A percentile compares a stretch with the other conserved stretches of the same genome.
Conservation (phyloP, 768 basidiomycete species). For the Agrocybe chaxingu region DNA sequence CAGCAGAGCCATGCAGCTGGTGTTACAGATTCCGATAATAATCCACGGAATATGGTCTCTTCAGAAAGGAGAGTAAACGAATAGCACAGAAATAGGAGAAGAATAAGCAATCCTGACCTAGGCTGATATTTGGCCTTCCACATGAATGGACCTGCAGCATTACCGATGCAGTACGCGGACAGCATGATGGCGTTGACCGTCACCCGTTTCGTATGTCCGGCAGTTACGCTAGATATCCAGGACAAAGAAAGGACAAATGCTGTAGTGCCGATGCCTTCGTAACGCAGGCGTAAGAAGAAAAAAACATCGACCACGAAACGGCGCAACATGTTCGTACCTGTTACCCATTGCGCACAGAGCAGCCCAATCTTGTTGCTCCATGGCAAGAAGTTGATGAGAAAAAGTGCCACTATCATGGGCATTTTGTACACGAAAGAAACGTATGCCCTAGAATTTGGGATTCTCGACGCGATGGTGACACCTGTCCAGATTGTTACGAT, state of each 20-base stretch:
- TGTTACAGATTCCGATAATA: constrained; percentile 66
- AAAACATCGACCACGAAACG: too few relatives aligned
- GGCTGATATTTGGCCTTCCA: constrained; percentile 70
- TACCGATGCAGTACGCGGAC: constrained; percentile 62
- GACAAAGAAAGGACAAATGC: constrained; percentile 59
- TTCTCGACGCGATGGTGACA: constrained; percentile 52
- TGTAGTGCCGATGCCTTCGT: constrained; percentile 44
- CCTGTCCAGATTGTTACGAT: constrained; percentile 71
- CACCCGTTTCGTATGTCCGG: constrained; percentile 71
- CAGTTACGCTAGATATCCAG: constrained; percentile 64
- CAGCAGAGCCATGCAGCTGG: constrained; percentile 42
- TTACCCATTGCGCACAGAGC: constrained; percentile 53
- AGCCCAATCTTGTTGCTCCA: constrained; percentile 66
- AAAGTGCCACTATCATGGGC: constrained; percentile 60
- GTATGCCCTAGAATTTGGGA: constrained; percentile 59
- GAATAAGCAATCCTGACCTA: constrained; percentile 33
- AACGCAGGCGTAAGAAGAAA: background rate
- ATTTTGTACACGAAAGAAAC: constrained; percentile 58
- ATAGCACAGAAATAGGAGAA: background rate
- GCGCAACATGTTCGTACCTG: constrained; percentile 31
- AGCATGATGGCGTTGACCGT: constrained; percentile 74
- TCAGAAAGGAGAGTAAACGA: background rate
- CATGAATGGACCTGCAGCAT: constrained; percentile 74
- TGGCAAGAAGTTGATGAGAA: constrained; percentile 64
- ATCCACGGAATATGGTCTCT: constrained; percentile 78